phyloP scores from a whole-genome alignment of 2,329 filamentous ascomycete species.

The Biscogniauxia marginata region DNA sequence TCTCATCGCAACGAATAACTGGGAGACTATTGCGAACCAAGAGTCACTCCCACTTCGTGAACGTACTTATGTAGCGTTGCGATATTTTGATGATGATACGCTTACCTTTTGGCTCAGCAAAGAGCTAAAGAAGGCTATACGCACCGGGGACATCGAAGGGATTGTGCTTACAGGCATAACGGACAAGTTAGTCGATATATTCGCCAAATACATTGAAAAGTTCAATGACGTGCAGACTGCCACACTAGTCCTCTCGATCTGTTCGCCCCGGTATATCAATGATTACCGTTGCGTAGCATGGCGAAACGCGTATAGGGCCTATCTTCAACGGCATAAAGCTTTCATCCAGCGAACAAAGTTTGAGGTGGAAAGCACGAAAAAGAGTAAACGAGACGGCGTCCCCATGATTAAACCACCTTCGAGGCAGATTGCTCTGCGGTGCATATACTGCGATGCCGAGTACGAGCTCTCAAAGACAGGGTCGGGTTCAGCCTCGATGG shows the following conservation, averaged over 20 bases:
- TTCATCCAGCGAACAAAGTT: conserved; percentile 77
- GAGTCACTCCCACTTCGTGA: conserved; percentile 71
- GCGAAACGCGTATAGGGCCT: conserved; percentile 69
- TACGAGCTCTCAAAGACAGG: conserved; percentile 45
- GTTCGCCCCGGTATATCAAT: conserved; percentile 72
- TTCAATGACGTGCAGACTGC: conserved; percentile 79
- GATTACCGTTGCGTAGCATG: conserved; percentile 74
- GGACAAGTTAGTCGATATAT: conserved; percentile 69
- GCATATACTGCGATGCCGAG: conserved; percentile 70
- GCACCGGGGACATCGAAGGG: conserved; percentile 71
- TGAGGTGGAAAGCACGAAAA: conserved; percentile 72
- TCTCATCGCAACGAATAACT: conserved; percentile 74
- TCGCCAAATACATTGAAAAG: conserved; percentile 72
- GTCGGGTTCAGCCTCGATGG: conserved; percentile 8
- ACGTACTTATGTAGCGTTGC: conserved; percentile 70
- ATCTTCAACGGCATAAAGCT: conserved; percentile 69
- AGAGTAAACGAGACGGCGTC: conserved; percentile 62
- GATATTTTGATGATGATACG: conserved; percentile 61
- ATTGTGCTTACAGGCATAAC: conserved; percentile 77
- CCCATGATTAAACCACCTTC: conserved; percentile 64
- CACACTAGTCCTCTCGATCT: conserved; percentile 70
- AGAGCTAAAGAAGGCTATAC: conserved; percentile 59
- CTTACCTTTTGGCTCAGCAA: conserved; percentile 67
- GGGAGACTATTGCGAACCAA: conserved; percentile 72
- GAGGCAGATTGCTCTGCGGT: conserved; percentile 71